Conservation (phyloP, 2,329 filamentous ascomycete genomes). For the Hypoxylon sp. region DNA sequence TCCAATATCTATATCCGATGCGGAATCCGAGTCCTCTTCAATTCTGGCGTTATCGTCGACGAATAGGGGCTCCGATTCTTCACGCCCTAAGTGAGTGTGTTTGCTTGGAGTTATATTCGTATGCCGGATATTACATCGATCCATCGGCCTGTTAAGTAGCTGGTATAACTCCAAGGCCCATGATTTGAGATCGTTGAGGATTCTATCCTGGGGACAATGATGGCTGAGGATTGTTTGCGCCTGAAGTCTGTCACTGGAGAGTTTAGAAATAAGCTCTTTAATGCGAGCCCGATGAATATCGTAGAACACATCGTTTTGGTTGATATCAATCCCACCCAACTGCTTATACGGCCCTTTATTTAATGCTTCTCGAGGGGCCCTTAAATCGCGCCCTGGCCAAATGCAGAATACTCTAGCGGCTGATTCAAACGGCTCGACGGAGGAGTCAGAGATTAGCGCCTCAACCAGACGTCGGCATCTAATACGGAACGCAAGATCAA, state of each 20-base stretch:
- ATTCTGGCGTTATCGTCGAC: constrained; percentile 31
- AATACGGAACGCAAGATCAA: constrained; percentile 48
- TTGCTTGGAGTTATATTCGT: not conserved
- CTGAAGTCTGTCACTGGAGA: constrained; percentile 24
- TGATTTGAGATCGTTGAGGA: constrained; percentile 42
- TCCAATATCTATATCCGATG: constrained; percentile 41
- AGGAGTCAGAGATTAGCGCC: constrained; percentile 28
- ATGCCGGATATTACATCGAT: not conserved
- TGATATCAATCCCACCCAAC: constrained; percentile 36
- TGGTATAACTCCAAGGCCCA: constrained; percentile 46
- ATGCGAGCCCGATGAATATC: constrained; percentile 33
- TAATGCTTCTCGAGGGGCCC: constrained; percentile 33
- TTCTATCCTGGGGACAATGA: constrained; percentile 29
- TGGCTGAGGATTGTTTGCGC: constrained; percentile 29
- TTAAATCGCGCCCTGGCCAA: constrained; percentile 6
- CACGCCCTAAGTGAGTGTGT: not conserved
- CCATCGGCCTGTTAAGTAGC: constrained; percentile 17
- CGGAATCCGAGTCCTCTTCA: constrained; percentile 39
- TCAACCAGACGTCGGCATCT: constrained; percentile 46
- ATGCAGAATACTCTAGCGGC: constrained; percentile 50
- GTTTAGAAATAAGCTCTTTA: constrained; percentile 25
- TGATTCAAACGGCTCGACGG: constrained; percentile 36
- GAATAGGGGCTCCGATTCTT: constrained; percentile 36
- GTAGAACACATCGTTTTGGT: constrained; percentile 14
- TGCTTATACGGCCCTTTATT: constrained; percentile 45